Evolutionary conservation across 352 stramenopile species (phyloP).

Genomic region (Pythium rhizo-oryzae): DNA sequence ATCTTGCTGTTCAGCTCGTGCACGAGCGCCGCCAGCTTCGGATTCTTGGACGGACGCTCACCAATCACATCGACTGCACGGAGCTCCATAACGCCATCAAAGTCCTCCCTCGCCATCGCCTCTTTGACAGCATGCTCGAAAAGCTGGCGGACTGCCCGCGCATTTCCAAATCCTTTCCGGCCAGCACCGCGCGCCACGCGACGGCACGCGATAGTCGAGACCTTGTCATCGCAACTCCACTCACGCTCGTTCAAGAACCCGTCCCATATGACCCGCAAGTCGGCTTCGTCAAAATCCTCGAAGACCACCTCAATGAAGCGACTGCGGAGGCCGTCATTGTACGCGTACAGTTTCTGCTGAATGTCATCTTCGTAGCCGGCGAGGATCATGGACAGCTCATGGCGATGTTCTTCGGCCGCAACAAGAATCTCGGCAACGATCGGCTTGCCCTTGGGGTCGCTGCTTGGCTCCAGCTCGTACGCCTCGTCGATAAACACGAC

Average conservation of each 20-base stretch:
- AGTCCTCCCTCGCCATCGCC: conserved; percentile 76
- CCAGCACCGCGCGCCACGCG: conserved; percentile 63
- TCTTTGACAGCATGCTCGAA: conserved; percentile 65
- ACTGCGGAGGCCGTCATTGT: conserved; percentile 87
- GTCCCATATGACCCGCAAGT: conserved; percentile 83
- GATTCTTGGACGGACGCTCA: conserved; percentile 74
- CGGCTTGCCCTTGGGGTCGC: conserved; percentile 76
- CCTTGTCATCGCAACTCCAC: conserved; percentile 52
- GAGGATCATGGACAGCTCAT: conserved; percentile 89
- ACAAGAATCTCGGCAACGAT: conserved; percentile 91
- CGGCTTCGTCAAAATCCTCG: conserved; percentile 90
- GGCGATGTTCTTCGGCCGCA: conserved; percentile 84
- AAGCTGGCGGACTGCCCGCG: conserved; percentile 70
- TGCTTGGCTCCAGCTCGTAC: conserved; percentile 87
- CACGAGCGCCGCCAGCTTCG: conserved; percentile 58
- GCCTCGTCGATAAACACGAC: conserved; percentile 95
- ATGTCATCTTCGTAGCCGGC: conserved; percentile 94
- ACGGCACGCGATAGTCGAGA: conserved; percentile 64
- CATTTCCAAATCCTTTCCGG: conserved; percentile 89
- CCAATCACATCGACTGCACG: conserved; percentile 76
- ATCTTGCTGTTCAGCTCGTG: conserved; percentile 74
- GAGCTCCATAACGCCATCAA: conserved; percentile 52
- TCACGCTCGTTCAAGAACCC: conserved; percentile 44
- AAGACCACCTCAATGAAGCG: conserved; percentile 89
- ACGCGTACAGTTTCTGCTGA: conserved; percentile 91